phyloP scores from a whole-genome alignment of 83 land plant genomes.

The Thuja plicata region DNA sequence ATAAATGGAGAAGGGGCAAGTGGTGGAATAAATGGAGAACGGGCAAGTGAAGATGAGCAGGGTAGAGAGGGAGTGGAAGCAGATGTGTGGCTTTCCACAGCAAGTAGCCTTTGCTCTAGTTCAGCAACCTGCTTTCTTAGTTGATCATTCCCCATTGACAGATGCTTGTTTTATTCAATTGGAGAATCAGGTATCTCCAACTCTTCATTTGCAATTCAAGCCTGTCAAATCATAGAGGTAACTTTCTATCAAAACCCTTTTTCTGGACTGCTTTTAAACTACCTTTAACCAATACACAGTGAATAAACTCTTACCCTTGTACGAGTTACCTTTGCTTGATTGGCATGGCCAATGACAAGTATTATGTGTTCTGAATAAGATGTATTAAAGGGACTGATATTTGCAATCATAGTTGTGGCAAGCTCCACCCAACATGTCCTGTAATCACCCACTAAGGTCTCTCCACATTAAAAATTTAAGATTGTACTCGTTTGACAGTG shows the following conservation, averaged over 20 bases:
- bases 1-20: not conserved
- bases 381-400: conserved; percentile 38
- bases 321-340: conserved; percentile 45
- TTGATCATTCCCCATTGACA: conserved; percentile 42
- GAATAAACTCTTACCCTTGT: conserved; percentile 28
- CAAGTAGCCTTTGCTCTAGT: conserved; percentile 14
- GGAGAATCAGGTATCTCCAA: conserved; percentile 17
- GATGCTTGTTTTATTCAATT: conserved; percentile 24
- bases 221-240: conserved; percentile 7
- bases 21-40: too few species aligned
- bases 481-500: too few species aligned
- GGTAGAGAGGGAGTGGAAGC: not conserved
- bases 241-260: not conserved
- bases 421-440: conserved; percentile 57
- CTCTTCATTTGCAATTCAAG: conserved; percentile 30
- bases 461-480: not conserved
- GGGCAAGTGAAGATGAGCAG: not conserved
- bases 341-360: conserved; percentile 45
- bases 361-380: conserved; percentile 47
- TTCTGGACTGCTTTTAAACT: not conserved
- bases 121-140: conserved; percentile 19
- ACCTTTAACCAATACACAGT: not conserved
- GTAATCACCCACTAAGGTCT: not conserved
- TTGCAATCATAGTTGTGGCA: conserved; percentile 61
- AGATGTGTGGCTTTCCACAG: not conserved